Evolutionary conservation across 2,329 filamentous ascomycete species (phyloP), one percentile per base, ranked within the genome.

Genomic region (Ophiostoma quercus): DNA sequence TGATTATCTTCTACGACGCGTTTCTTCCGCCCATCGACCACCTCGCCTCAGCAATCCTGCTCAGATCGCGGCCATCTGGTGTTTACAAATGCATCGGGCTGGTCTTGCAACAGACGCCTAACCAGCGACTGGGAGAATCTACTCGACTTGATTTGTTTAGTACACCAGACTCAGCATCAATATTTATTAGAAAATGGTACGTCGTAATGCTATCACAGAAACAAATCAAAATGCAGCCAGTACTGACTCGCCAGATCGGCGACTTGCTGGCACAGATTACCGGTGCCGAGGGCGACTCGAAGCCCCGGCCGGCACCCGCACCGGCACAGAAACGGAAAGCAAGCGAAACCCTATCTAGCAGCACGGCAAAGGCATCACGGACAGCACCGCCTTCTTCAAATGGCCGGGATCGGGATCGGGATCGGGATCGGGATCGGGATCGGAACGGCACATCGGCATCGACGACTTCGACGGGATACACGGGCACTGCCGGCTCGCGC

Each of bases 181-280:
- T 41, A 41, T 29, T 29, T 29, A 29, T 29, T 9, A 41, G 39
- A 71, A 54, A 37, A 71, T 71, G 70, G 70, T 69, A 62, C 9
- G 67, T 67, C 25, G 57, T 62, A 16, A 22, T 25, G 16, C 22
- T 32, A 22, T 32, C 7, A 16, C 25, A 43, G 39, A 41, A 41
- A 12, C 3, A 8, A 41, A 47, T 47, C 16, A n/a, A 47, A 16
- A 47, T 47, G 16, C 16, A 2, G 16, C 43, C 19, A n/a, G 19
- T 47, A n/a, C 60, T 34, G 6, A 60, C 34, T 32, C 39, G 6
- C 68, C 71, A 85, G 83, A 87, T 87, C 74, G 79, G 82, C 72
- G 84, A 87, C 73, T 79, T 87, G n/a, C 81, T 87, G 43, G 87
- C 86, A 73, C 84, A 87, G 76, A 89, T 90, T 73, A 85, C 81